Base-by-base conservation (phyloP, 2,329 filamentous ascomycete genomes). In the Aspergillus pseudoglaucus region DNA sequence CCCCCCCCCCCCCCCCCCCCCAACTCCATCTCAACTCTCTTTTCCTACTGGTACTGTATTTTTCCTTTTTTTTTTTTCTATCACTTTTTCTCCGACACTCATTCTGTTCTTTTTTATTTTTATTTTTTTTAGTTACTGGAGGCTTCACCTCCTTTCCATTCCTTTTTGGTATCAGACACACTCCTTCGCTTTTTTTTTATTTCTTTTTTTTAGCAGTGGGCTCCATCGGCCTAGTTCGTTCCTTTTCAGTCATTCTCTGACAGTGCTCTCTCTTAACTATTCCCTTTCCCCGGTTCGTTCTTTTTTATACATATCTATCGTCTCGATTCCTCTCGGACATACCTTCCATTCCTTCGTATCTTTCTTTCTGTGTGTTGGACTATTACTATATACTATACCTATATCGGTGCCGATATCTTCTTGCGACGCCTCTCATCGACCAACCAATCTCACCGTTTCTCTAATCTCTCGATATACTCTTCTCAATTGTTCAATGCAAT, bases 11-110 rank as follows among this genome's bases (percentile, higher is more conserved):
- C 52, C 46, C 42, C 47, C 50, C 50, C 45, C 49, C 47, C 47
- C 47, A 52, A 39, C 37, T 39, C 37, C 15, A 12, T 39, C 37
- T 20, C 33, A 17, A 35, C 33, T 35, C 33, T 35, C 59, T 57
- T 54, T 54, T 63, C 55, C 53, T 60, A 3, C 33, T 35, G 30
- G 15, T 52, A 50, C 51, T 52, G 51, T 53, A 47, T 49, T 53
- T 50, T 47, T 60, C 60, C 51, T 51, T 57, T 56, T 30, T 49
- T 47, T 49, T 49, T 48, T 47, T 52, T 46, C 47, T 52, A 44
- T 47, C 38, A 46, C 52, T 48, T 45, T 33, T 53, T 46, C 46
- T 48, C 50, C 30, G 40, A 50, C 49, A 46, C 45, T 52, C 47
- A 48, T 51, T 49, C 49, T 54, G 51, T 48, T 47, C 47, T 55